Evolutionary conservation across 2,329 filamentous ascomycete genomes (phyloP).

Genomic region (Sporothrix schenckii): DNA sequence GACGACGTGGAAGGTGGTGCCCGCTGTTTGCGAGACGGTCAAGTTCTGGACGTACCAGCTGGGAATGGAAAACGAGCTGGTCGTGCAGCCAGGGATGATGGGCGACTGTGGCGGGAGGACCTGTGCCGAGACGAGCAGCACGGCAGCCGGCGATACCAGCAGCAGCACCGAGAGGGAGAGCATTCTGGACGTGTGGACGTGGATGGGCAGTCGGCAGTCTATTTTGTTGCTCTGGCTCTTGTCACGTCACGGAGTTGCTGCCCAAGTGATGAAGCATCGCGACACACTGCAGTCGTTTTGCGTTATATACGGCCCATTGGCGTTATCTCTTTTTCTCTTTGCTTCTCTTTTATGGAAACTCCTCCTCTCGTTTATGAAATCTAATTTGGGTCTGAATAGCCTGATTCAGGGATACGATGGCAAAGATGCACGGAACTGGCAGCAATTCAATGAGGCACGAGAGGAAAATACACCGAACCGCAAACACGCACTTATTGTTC

Average conservation of each 20-base stretch:
- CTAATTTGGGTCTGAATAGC: not conserved
- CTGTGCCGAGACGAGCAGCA: not conserved
- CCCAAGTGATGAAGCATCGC: not conserved
- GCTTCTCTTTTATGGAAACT: not conserved
- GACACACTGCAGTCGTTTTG: not conserved
- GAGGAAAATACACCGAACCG: not conserved
- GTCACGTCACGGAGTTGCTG: not conserved
- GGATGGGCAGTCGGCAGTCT: too few species aligned
- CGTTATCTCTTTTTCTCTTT: not conserved
- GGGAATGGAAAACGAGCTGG: constrained; percentile 7
- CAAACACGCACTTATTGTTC: not conserved
- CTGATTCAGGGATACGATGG: constrained; percentile 18
- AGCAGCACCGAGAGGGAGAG: constrained; percentile 8
- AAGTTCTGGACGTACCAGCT: constrained; percentile 18
- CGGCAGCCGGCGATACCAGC: constrained; percentile 7
- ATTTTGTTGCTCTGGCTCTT: too few species aligned
- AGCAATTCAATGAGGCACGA: not conserved
- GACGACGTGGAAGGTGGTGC: not conserved
- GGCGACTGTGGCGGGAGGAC: constrained; percentile 5
- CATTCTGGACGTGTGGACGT: not conserved
- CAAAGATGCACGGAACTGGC: not conserved
- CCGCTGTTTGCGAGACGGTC: not conserved
- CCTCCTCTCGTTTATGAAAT: constrained; percentile 6
- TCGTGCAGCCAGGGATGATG: not conserved
- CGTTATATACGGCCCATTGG: constrained; percentile 7